Base-by-base conservation (phyloP, 2,329 filamentous ascomycete genomes). In the Fusarium sp. region DNA sequence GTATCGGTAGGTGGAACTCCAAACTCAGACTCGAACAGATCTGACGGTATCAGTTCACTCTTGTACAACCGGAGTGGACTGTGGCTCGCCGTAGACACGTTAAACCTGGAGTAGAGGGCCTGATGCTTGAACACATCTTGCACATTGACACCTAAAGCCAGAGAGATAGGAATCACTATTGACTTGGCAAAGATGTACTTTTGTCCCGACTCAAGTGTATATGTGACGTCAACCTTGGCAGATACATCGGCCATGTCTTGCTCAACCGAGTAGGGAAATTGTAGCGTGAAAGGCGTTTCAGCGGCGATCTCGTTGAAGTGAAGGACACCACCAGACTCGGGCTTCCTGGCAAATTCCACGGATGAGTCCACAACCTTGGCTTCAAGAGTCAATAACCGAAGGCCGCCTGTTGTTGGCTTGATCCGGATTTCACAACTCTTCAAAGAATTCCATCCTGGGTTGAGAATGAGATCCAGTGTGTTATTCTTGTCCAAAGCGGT, bases 131-230 rank as follows among this genome's bases (percentile, higher is more conserved):
- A 98, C 28, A 97, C 89, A 73, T 99, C 96, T 74, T 98, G 94
- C 7, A 99, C 96, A 70, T 98, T 98, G 66, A 99, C 96, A 5
- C 95, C 94, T 5, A 99, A 85, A 0, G 94, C 93, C 6, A 99
- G 84, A 2, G 92, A 87, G 3, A 96, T 91, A 4, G 90, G 87
- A 21, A 97, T 84, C 5, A 85, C 87, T 68, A 93, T 92, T 5
- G 74, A 72, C 49, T 80, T 82, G 39, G 79, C 78, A 50, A 81
- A 73, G 49, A 67, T 72, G 54, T 75, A 80, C 11, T 74, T 70
- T 9, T 82, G 84, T 4, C 90, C 92, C 4, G 87, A 81, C 1
- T 88, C 83, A 0, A 92, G 94, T 3, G 86, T 86, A 75, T 96
- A 97, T 1, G 83, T 84, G 11, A 94, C 84, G 68, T 97, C 94